These are phyloP conservation scores for Podosphaera leucotricha DNA, from an alignment of 2,329 filamentous ascomycete genomes.

Conservation along the genomic window DNA sequence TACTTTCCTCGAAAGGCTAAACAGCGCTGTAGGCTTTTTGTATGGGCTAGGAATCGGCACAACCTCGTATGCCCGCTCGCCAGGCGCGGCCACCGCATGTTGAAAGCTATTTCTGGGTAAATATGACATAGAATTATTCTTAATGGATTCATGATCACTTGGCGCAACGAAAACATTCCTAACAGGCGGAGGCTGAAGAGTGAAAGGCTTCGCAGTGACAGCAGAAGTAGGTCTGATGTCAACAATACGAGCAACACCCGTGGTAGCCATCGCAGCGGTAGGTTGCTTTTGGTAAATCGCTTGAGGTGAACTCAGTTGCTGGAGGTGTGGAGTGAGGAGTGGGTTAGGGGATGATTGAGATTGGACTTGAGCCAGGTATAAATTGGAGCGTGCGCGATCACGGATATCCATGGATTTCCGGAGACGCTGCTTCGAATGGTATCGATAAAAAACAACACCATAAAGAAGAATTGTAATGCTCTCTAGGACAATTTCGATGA, in stretches of 20 bases:
- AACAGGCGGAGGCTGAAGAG: constrained; percentile 62
- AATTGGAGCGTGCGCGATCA: constrained; percentile 78
- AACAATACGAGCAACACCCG: constrained; percentile 24
- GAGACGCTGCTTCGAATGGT: constrained; percentile 88
- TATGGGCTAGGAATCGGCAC: constrained; percentile 85
- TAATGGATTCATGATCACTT: constrained; percentile 36
- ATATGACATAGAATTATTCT: constrained; percentile 23
- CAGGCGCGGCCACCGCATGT: constrained; percentile 46
- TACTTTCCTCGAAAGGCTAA: not conserved
- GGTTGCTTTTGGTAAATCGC: constrained; percentile 22
- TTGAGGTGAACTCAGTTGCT: constrained; percentile 34
- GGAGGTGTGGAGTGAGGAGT: constrained; percentile 51
- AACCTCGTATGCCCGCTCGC: constrained; percentile 62
- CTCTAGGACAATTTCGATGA: constrained; percentile 90
- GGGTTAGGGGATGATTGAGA: constrained; percentile 86
- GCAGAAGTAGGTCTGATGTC: constrained; percentile 41
- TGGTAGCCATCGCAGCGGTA: constrained; percentile 14
- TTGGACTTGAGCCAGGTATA: constrained; percentile 73
- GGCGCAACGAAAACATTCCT: constrained; percentile 61
- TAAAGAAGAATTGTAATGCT: constrained; percentile 81
- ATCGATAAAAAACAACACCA: constrained; percentile 86
- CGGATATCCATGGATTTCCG: constrained; percentile 92
- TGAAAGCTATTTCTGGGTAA: constrained; percentile 23
- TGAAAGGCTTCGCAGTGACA: constrained; percentile 40
- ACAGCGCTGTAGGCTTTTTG: constrained; percentile 19